A percentile compares a stretch with the other conserved stretches of the same genome.
Evolutionary conservation across 225 moss, liverwort and hornwort species (phyloP).

Genomic region (Pseudisothecium myosuroides): DNA sequence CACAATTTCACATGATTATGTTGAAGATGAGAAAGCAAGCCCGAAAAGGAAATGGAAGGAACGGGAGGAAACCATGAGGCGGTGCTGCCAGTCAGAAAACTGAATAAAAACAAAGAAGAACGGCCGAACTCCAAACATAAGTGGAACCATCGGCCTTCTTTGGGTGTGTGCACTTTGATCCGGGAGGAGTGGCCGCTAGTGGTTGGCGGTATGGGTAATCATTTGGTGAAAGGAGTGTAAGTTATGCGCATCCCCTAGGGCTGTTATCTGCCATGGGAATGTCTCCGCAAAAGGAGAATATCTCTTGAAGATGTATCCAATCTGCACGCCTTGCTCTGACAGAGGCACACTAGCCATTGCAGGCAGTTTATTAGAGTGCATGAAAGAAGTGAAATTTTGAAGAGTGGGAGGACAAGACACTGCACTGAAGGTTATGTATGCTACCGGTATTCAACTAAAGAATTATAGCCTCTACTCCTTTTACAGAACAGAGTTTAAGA

Average conservation of each 20-base stretch:
- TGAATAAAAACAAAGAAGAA: not conserved
- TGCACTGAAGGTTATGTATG: not conserved
- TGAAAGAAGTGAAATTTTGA: not conserved
- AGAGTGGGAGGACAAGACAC: not conserved
- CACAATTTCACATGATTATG: constrained; percentile 13
- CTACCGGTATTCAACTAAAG: not conserved
- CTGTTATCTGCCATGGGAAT: constrained; percentile 14
- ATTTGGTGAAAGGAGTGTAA: not conserved
- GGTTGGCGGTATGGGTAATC: not conserved
- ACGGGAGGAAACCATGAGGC: no score
- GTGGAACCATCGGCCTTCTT: not conserved
- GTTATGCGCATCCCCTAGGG: not conserved
- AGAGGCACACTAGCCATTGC: not conserved
- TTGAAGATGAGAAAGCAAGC: not conserved
- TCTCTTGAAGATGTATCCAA: not conserved
- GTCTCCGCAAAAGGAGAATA: not conserved
- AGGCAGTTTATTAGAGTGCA: not conserved
- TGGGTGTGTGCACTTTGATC: not conserved
- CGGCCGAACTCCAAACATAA: not conserved
- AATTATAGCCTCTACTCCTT: not conserved
- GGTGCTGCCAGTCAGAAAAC: not conserved
- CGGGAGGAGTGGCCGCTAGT: not conserved
- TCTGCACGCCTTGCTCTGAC: not conserved
- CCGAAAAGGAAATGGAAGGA: not conserved
- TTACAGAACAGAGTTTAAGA: not conserved